Evolutionary conservation across 805 yeast species (phyloP), one percentile per base, ranked within the genome.

Genomic region (Metschnikowia continentalis): DNA sequence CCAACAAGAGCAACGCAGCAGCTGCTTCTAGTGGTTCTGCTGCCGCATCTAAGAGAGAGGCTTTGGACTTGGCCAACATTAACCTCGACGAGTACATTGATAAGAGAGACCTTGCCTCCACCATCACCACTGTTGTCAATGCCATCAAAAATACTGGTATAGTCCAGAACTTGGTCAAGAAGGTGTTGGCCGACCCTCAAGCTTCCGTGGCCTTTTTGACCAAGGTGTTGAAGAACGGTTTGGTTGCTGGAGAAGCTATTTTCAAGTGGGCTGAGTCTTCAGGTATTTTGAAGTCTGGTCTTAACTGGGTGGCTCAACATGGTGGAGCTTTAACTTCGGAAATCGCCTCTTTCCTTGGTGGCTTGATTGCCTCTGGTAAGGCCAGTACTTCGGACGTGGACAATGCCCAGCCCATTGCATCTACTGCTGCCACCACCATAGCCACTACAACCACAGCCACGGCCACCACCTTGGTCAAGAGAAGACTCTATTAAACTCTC

Each of bases 151-250:
- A 60, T 58, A 67, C 77, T 20, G 76, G 76, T 17, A 51, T 72
- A 30, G 65, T 72, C 30, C 57, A 56, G 46, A 40, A 53, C 40
- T 62, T 71, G 47, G 50, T 73, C 51, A 55, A 63, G 51, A 70
- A 68, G 61, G 71, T 67, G 32, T 59, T 68, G 56, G 67, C 68
- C 37, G 66, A 74, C 65, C 78, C 78, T 48, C 48, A 53, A 35
- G 66, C 68, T 38, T 54, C 72, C 44, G 56, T 72, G 46, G 49
- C 56, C 32, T 67, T 69, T 56, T 65, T 71, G 57, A 59, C 67
- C 39, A 55, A 68, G 38, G 73, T 66, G 40, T 65, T 70, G 52
- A 56, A 64, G 54, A 59, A 61, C 42, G 77, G 75, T 43, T 45
- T 66, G 43, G 70, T 66, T 38, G 53, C 66, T 35, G 67, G 56